Base-by-base conservation (phyloP, 495 filamentous ascomycete species). In the Trypethelium eluteriae region DNA sequence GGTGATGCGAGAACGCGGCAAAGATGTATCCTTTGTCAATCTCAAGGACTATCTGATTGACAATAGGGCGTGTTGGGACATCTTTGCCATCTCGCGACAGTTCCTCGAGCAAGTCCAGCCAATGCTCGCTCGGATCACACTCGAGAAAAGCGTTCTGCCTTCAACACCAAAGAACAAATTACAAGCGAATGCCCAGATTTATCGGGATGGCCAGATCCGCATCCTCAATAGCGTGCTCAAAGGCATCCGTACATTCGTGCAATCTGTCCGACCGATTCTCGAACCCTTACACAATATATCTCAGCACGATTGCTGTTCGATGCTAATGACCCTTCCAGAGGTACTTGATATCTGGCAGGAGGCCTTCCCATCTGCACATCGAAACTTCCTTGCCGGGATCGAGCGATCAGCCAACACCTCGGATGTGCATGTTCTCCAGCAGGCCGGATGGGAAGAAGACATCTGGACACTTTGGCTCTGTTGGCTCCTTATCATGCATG, bases 361-460 rank as follows among this genome's bases (percentile, higher is more conserved):
- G 35, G 34, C 38, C 5, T n/a, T 41, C 38, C 44, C 44, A 9
- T 39, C 14, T 9, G 62, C 62, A 7, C 38, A 63, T 11, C 41
- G 39, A 14, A 7, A 32, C 9, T 72, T 72, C 39, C 62, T 72
- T 7, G 36, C 62, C 9, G 68, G 71, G 16, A 59, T 72, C 32
- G 68, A 56, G 38, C 65, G 56, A 2, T 62, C 39, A 32, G 49
- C 64, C 6, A 62, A 64, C n/a, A 67, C 71, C 1, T 16, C 38
- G 7, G 69, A 72, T 57, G 39, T 67, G 3, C 38, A 53, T 2
- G 41, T 65, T 32, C 63, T 70, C 50, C 44, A 64, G 18, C 46
- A 64, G 53, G 69, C 71, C 34, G 71, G 67, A n/a, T 72, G 71
- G 71, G 71, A 72, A 38, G 71, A 72, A 12, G 71, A 72, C 59